Conservation (phyloP, 306 rosid genomes). For the Castanopsis chinensis region DNA sequence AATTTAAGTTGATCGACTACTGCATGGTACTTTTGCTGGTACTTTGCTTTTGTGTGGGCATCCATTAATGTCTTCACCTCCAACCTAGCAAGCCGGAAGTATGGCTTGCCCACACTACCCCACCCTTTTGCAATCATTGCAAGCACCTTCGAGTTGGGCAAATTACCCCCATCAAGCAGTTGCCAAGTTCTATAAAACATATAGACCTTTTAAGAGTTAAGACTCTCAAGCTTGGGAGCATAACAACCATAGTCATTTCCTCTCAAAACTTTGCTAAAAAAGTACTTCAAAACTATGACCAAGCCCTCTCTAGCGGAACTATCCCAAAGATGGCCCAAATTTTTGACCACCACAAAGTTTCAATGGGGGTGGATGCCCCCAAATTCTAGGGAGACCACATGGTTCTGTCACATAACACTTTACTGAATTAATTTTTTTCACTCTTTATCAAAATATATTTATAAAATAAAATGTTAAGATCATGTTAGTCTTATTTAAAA, state of each 20-base stretch:
- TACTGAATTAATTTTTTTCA: too few relatives aligned
- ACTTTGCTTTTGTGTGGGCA: too few relatives aligned
- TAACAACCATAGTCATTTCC: conserved; percentile 31
- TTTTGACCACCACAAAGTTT: conserved; percentile 4
- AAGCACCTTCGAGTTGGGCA: conserved; percentile 30
- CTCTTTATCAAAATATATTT: too few relatives aligned
- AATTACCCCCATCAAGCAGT: conserved; percentile 28
- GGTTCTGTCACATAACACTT: too few relatives aligned
- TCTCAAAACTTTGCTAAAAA: conserved; percentile 19
- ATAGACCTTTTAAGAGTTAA: conserved; percentile 38
- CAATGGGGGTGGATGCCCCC: conserved; percentile 31
- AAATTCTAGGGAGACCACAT: background rate
- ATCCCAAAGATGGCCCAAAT: conserved; percentile 14
- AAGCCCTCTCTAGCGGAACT: conserved; percentile 23
- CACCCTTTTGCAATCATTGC: conserved; percentile 29
- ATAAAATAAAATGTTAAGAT: too few relatives aligned
- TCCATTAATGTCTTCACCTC: too few relatives aligned
- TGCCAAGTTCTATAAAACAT: conserved; percentile 21
- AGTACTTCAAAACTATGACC: conserved; percentile 27
- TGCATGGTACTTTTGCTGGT: too few relatives aligned
- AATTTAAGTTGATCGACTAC: too few relatives aligned
- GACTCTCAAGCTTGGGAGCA: conserved; percentile 28
- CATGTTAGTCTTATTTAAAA: too few relatives aligned
- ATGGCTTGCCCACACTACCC: conserved; percentile 13
- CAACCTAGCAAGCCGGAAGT: too few relatives aligned